phyloP scores from a whole-genome alignment of 2,329 filamentous ascomycete genomes.

The Sclerotinia trifoliorum region DNA sequence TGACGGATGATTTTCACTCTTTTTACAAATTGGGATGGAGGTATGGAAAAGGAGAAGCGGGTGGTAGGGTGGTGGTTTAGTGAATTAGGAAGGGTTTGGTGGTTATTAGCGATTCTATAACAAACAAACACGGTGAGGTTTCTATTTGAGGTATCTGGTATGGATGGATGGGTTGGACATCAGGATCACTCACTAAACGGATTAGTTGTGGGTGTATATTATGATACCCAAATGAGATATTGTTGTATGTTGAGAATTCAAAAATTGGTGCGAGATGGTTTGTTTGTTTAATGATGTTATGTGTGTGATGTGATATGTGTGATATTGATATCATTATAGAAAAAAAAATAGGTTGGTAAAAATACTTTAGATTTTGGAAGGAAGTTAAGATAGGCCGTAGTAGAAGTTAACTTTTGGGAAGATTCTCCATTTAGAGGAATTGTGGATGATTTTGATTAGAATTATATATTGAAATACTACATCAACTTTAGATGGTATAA shows the following conservation, averaged over 20 bases:
- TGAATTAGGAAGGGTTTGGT: constrained; percentile 6
- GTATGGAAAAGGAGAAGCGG: constrained; percentile 2
- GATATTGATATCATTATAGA: neutral
- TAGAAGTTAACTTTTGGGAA: too few species aligned
- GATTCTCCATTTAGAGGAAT: too few species aligned
- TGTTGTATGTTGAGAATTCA: neutral
- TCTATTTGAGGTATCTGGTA: constrained; percentile 9
- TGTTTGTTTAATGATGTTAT: neutral
- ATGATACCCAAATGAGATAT: constrained; percentile 19
- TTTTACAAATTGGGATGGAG: constrained; percentile 10
- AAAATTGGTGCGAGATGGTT: neutral
- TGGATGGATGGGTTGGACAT: constrained; percentile 11
- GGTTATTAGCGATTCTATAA: constrained; percentile 7
- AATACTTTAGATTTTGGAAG: too few species aligned
- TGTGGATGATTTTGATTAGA: too few species aligned
- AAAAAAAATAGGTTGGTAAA: too few species aligned
- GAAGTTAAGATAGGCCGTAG: too few species aligned
- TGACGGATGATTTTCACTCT: constrained; percentile 17
- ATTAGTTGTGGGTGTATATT: constrained; percentile 21
- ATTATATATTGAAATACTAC: too few species aligned
- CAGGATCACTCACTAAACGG: constrained; percentile 1
- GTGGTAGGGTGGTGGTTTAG: neutral
- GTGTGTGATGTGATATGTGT: neutral
- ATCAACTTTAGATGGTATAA: too few species aligned
- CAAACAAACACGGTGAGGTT: neutral